Conservation (phyloP, 2,329 filamentous ascomycete species). For the Chaetoscypha palmicola region DNA sequence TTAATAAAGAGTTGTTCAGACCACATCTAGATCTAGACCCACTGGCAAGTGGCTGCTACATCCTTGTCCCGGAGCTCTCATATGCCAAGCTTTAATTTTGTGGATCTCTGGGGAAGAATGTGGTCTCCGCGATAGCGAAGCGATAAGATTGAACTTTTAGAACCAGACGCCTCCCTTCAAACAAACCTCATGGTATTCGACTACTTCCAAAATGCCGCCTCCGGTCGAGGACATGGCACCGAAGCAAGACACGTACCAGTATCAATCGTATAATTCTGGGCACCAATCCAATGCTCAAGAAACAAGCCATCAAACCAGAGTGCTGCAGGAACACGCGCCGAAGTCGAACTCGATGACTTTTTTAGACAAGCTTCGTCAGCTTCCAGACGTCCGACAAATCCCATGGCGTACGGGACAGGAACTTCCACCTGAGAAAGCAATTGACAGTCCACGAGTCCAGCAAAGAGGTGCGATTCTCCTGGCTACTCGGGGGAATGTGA, state of each 20-base stretch:
- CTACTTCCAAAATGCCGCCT: conserved; percentile 3
- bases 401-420: conserved; percentile 25
- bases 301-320: conserved; percentile 1
- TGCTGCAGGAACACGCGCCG: conserved; percentile 2
- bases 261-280: conserved; percentile 4
- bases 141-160: background rate
- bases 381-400: conserved; percentile 20
- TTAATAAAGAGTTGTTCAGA: too few relatives aligned
- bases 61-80: too few relatives aligned
- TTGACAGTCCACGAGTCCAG: conserved; percentile 22
- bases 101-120: too few relatives aligned
- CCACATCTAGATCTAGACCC: too few relatives aligned
- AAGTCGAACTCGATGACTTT: conserved; percentile 10
- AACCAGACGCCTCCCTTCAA: background rate
- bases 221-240: conserved; percentile 1
- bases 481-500: conserved; percentile 17
- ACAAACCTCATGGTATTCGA: background rate
- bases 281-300: background rate
- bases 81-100: too few relatives aligned
- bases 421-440: conserved; percentile 19
- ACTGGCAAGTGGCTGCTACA: too few relatives aligned
- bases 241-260: conserved; percentile 3
- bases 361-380: conserved; percentile 14
- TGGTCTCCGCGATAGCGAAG: conserved; percentile 5
- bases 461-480: conserved; percentile 23